Conservation (phyloP, 2,329 filamentous ascomycete species). For the Cadophora sp. region DNA sequence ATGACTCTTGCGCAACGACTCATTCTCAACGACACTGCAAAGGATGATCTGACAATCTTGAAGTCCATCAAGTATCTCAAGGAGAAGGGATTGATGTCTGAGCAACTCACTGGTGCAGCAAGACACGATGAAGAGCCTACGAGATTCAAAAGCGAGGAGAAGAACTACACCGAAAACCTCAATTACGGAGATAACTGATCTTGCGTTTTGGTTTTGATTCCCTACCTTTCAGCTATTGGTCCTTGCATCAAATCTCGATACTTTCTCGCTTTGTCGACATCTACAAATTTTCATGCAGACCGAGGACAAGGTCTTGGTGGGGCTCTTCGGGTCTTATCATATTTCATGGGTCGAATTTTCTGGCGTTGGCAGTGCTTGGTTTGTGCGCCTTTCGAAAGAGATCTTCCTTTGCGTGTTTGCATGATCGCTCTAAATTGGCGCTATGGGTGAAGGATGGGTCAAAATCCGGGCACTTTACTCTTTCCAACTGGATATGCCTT, state of each 20-base stretch:
- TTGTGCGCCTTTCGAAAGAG: neutral
- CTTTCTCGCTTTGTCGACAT: constrained; percentile 1
- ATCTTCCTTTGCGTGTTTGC: constrained; percentile 12
- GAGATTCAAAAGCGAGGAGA: constrained; percentile 38
- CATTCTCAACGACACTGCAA: constrained; percentile 71
- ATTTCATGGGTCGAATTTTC: neutral
- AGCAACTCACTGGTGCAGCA: constrained; percentile 41
- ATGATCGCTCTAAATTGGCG: constrained; percentile 7
- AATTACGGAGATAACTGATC: constrained; percentile 40
- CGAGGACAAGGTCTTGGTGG: neutral
- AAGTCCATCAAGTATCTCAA: constrained; percentile 71
- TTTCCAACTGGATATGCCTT: neutral
- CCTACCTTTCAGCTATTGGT: neutral
- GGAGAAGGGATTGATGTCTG: constrained; percentile 50
- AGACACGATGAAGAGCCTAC: constrained; percentile 38
- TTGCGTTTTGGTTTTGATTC: neutral
- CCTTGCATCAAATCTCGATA: neutral
- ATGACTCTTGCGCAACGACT: constrained; percentile 71
- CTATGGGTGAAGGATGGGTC: constrained; percentile 4
- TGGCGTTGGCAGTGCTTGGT: constrained; percentile 2
- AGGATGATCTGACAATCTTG: constrained; percentile 70
- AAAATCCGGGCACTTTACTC: neutral
- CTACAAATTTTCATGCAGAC: neutral
- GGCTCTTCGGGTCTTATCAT: no score
- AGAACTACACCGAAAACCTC: constrained; percentile 38